Conservation (phyloP, 179 eudicot genomes). For the Drosera spatulata region DNA sequence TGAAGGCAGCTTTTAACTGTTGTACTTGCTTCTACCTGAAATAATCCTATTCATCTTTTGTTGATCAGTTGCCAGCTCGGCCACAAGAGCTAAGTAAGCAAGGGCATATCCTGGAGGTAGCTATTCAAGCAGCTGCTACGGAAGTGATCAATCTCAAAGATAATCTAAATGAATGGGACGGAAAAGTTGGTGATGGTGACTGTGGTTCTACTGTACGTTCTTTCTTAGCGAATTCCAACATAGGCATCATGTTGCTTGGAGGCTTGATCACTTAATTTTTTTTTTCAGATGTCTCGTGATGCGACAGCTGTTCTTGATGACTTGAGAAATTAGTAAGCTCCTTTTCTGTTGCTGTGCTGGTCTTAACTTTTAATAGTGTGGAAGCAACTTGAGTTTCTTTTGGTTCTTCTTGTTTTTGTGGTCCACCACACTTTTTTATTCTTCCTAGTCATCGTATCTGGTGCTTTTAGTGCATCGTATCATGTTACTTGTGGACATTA, state of each 20-base stretch:
- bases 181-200: slow-evolving; percentile 98
- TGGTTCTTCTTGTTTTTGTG: no score
- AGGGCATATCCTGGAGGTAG: slow-evolving; percentile 63
- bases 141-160: slow-evolving; percentile 64
- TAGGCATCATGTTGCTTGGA: slow-evolving; percentile 2
- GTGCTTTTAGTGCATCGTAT: no score
- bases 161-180: slow-evolving; percentile 85
- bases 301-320: slow-evolving; percentile 87
- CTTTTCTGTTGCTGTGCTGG: neutral
- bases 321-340: slow-evolving; percentile 63
- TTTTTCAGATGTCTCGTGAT: slow-evolving; percentile 77
- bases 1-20: neutral
- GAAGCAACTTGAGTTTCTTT: no score
- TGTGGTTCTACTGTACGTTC: slow-evolving; percentile 94
- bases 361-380: no score
- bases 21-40: neutral
- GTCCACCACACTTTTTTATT: no score
- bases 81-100: slow-evolving; percentile 58
- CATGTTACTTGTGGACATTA: no score
- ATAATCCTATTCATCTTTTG: neutral
- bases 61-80: slow-evolving; percentile 40
- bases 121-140: slow-evolving; percentile 79
- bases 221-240: neutral
- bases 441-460: no score
- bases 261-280: slow-evolving; percentile 10